Evolutionary conservation across 2,329 filamentous ascomycete genomes (phyloP), one percentile per base, ranked within the genome.

Genomic region (Dryadomyces sulphureus): DNA sequence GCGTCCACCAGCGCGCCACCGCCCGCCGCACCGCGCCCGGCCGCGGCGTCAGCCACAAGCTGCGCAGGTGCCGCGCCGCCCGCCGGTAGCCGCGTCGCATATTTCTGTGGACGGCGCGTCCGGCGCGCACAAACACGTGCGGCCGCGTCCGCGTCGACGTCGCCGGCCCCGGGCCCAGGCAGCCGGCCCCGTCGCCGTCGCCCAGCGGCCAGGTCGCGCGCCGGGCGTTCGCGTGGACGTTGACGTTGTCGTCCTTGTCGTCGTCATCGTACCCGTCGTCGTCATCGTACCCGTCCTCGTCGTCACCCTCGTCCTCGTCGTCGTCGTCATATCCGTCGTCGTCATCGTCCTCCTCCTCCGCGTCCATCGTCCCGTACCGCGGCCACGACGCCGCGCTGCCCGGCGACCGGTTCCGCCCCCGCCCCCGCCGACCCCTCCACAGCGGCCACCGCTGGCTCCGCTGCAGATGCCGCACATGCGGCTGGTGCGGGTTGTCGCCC

Each of bases 1-100:
- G 68, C 52, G 64, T 71, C 70, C 75, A 82, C 79, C 79, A 83
- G 48, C 64, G 68, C 52, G 75, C 70, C 21, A 81, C 70, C 19
- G 76, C 67, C 49, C 66, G 67, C 56, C 66, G 73, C 22, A 82
- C 77, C 4, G 72, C 72, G 25, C 62, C 60, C 53, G 78, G 73
- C 58, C 69, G 69, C 38, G 79, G 79, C 50, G 72, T 69, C 44
- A 83, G 65, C 70, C 77, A 79, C 4, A 79, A 63, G 56, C 80
- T 69, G 48, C 67, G 60, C 41, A 71, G 53, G 46, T 55, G 59
- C 27, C 61, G 59, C 45, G 56, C 55, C 17, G 51, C 45, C 44
- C 59, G 57, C 38, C 7, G 38, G 46, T 56, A 55, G 17, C 50
- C 45, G 45, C 59, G 57, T 27, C 9, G 41, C 38, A 36, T 14